phyloP scores from a whole-genome alignment of 176 grass and related monocot genomes.

The Lolium perenne region DNA sequence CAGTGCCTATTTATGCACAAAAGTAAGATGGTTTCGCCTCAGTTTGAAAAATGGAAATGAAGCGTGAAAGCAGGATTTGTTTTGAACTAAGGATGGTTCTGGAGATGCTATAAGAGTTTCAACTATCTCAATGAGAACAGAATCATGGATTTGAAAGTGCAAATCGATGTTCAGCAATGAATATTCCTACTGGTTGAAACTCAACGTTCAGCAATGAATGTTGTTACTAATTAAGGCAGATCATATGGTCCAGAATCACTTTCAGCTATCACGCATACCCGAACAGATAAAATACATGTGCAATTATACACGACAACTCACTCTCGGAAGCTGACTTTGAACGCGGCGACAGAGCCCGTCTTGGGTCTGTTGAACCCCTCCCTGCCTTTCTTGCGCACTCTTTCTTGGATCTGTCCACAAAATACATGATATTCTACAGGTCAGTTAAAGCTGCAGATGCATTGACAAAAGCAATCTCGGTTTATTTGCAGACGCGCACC shows the following conservation, averaged over 20 bases:
- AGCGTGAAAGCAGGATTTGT: neutral
- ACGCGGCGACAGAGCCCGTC: conserved; percentile 75
- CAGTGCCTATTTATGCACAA: neutral
- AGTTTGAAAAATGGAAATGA: neutral
- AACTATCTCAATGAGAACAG: neutral
- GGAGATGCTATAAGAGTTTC: neutral
- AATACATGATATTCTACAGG: neutral
- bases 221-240: too few relatives aligned
- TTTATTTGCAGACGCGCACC: conserved; percentile 29
- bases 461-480: neutral
- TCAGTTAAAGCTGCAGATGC: neutral
- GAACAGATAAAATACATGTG: neutral
- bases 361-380: conserved; percentile 61
- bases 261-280: neutral
- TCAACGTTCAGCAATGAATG: too few relatives aligned
- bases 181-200: neutral
- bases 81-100: neutral
- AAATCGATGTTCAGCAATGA: too few relatives aligned
- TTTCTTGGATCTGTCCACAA: conserved; percentile 73
- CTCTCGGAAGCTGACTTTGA: conserved; percentile 97
- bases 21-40: neutral
- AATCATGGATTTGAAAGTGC: too few relatives aligned
- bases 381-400: conserved; percentile 76
- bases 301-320: conserved; percentile 39
- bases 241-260: neutral